Base-by-base conservation (phyloP, 2,329 filamentous ascomycete species). In the Xylariaceae sp. region DNA sequence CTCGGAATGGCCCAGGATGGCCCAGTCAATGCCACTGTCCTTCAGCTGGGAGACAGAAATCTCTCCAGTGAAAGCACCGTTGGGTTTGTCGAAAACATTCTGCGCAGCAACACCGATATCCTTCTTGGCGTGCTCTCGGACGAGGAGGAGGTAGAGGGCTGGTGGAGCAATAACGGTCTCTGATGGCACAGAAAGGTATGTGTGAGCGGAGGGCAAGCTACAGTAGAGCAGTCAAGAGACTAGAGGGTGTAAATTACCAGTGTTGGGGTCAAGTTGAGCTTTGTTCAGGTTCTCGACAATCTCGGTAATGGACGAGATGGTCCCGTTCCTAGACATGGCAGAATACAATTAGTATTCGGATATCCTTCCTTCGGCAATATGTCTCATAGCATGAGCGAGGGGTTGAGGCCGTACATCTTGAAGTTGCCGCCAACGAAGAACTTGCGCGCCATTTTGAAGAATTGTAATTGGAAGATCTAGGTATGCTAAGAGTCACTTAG, bases 361-460 rank as follows among this genome's bases (percentile, higher is more conserved):
- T 32, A 32, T 7, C 12, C 15, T n/a, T 13, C n/a, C n/a, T n/a
- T n/a, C n/a, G n/a, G n/a, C n/a, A n/a, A n/a, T n/a, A n/a, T n/a
- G n/a, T n/a, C n/a, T n/a, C n/a, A n/a, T n/a, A n/a, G n/a, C n/a
- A n/a, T n/a, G n/a, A n/a, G n/a, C n/a, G n/a, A n/a, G n/a, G n/a
- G n/a, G n/a, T n/a, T n/a, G n/a, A n/a, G 22, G 11, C 11, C 22
- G 22, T 74, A 95, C 90, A 97, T 97, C 81, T 98, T 97, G 78
- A 97, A 97, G 85, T 98, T 98, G 66, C 90, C 90, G 70, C 90
- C 90, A 69, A 95, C 87, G 69, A 95, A 95, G 79, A 95, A 95
- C 77, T 89, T 86, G 77, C 89, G 89, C 79, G 84, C 79, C 89
- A 95, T 95, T 62, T 63, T 88, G 79, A 72, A n/a, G 13, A 32